These are phyloP conservation scores for Paraphysoderma sedebokerense DNA, from an alignment of 371 early-diverging fungal genomes.

Conservation along the genomic window DNA sequence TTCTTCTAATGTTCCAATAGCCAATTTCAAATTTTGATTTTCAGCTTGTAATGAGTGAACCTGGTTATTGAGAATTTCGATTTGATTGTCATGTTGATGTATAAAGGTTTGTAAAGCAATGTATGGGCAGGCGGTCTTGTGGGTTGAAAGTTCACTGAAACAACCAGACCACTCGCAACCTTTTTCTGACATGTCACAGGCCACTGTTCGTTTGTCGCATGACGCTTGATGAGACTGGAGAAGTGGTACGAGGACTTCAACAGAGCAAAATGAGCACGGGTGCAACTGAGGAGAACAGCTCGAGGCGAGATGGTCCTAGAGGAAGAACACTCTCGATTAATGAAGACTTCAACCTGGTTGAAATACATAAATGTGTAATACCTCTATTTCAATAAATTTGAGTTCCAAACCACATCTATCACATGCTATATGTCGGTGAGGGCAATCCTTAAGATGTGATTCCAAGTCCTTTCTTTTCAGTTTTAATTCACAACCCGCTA, in stretches of 20 bases:
- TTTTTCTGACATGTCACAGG: conserved; percentile 27
- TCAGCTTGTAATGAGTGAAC: neutral
- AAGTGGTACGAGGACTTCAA: conserved; percentile 23
- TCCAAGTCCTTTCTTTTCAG: conserved; percentile 34
- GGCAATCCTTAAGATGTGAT: conserved; percentile 34
- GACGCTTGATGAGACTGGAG: conserved; percentile 26
- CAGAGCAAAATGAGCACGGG: conserved; percentile 36
- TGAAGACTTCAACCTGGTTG: neutral
- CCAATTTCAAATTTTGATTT: neutral
- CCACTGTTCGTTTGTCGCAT: conserved; percentile 28
- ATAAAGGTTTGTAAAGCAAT: too few relatives aligned
- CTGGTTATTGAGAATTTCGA: conserved; percentile 7
- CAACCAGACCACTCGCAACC: conserved; percentile 47
- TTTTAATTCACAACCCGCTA: conserved; percentile 35
- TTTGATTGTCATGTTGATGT: conserved; percentile 11
- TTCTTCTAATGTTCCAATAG: neutral
- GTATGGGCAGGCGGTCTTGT: conserved; percentile 31
- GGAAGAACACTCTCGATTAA: neutral
- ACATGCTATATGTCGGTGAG: conserved; percentile 36
- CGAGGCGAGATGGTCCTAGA: conserved; percentile 36
- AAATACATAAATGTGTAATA: conserved; percentile 3
- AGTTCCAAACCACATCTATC: conserved; percentile 37
- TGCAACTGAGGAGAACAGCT: conserved; percentile 38
- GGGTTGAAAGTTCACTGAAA: conserved; percentile 17
- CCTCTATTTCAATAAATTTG: conserved; percentile 23